Conservation (phyloP, 129 eudicot species). For the Helianthus tuberosus region DNA sequence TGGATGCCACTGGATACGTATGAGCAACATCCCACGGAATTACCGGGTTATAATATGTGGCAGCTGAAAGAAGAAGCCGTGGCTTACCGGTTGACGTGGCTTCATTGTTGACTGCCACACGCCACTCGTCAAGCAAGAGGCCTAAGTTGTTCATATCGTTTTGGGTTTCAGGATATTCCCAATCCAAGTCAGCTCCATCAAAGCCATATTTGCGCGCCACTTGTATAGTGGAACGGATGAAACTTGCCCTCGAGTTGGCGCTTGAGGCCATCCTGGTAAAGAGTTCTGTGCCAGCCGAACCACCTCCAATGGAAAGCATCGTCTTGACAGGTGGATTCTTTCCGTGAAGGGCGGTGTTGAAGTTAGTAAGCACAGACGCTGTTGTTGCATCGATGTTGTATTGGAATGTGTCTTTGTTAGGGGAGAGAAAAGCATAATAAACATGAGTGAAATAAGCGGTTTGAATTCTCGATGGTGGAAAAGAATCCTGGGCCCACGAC, state of each 20-base stretch:
- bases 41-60: no score
- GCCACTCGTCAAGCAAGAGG: slow-evolving; percentile 60
- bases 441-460: slow-evolving; percentile 58
- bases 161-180: slow-evolving; percentile 67
- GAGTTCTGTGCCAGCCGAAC: slow-evolving; percentile 25
- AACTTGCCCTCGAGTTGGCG: slow-evolving; percentile 30
- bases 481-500: slow-evolving; percentile 43
- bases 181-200: slow-evolving; percentile 74
- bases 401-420: slow-evolving; percentile 55
- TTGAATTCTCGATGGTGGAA: slow-evolving; percentile 55
- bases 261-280: slow-evolving; percentile 55
- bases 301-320: slow-evolving; percentile 71
- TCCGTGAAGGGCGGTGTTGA: slow-evolving; percentile 56
- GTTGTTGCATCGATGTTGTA: slow-evolving; percentile 38
- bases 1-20: slow-evolving; percentile 54
- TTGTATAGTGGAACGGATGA: slow-evolving; percentile 62
- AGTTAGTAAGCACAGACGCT: slow-evolving; percentile 41
- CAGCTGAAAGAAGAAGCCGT: slow-evolving; percentile 64
- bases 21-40: slow-evolving; percentile 9
- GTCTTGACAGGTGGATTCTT: slow-evolving; percentile 48
- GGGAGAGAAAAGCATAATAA: slow-evolving; percentile 65
- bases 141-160: slow-evolving; percentile 56
- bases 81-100: slow-evolving; percentile 36
- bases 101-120: slow-evolving; percentile 53
- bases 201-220: slow-evolving; percentile 69